These are phyloP conservation scores for Eucalyptus erythrocorys DNA, from an alignment of 345 rosid genomes.

Conservation along the genomic window DNA sequence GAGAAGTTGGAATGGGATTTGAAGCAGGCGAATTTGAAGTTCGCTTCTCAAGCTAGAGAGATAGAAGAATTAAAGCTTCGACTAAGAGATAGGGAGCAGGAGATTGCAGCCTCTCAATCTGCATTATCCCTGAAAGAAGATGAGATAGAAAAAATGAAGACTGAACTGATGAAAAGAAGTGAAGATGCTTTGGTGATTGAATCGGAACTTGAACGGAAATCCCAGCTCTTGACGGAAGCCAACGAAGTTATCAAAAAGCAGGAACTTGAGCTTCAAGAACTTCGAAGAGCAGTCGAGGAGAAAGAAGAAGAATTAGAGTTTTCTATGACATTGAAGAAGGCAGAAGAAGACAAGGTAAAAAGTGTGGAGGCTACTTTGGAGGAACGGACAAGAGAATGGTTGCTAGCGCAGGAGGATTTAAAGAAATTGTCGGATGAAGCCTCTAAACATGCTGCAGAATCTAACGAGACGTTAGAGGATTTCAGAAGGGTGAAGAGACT, in stretches of 20 bases:
- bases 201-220: constrained; percentile 38
- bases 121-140: constrained; percentile 39
- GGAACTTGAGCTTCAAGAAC: constrained; percentile 43
- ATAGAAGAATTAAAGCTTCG: constrained; percentile 49
- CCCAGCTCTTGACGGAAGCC: constrained; percentile 48
- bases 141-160: constrained; percentile 37
- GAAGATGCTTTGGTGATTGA: constrained; percentile 29
- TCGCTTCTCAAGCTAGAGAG: constrained; percentile 62
- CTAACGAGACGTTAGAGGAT: constrained; percentile 42
- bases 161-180: constrained; percentile 30
- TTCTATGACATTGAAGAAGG: constrained; percentile 22
- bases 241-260: constrained; percentile 55
- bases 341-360: constrained; percentile 57
- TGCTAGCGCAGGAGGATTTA: constrained; percentile 53
- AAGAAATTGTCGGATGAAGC: constrained; percentile 34
- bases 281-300: constrained; percentile 30
- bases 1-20: constrained; percentile 50
- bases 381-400: constrained; percentile 64
- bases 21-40: constrained; percentile 29
- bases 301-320: constrained; percentile 57
- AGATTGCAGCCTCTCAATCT: constrained; percentile 26
- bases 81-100: constrained; percentile 42
- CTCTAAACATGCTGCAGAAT: constrained; percentile 26
- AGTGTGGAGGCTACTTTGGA: constrained; percentile 45
- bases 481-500: constrained; percentile 65